Evolutionary conservation across 352 stramenopile species (phyloP), one percentile per base, ranked within the genome.

Genomic region (Pythium graminicola): DNA sequence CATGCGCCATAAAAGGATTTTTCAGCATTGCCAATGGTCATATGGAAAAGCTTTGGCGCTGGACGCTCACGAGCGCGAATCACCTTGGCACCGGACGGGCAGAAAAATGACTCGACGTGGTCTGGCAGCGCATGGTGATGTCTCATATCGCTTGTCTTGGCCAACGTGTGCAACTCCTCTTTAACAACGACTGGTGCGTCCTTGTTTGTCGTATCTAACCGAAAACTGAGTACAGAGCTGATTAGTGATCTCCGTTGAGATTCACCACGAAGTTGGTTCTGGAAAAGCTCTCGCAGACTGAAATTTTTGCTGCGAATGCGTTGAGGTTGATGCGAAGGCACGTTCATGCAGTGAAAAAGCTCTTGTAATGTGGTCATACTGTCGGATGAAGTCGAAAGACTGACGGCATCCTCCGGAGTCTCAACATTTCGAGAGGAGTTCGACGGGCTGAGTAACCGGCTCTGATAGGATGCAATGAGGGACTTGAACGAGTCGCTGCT

Each of bases 321-420:
- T 50, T 89, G 79, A 0, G 81, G 80, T 50, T 89, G 78, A 53
- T 92, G 81, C 0, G 82, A 93, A 3, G 78, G 61, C 14, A 93
- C 80, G 62, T 85, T 93, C 82, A 93, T 93, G 39, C 79, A 90
- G 50, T 93, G 82, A 38, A 90, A 88, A n/a, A 93, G 57, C 48
- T 93, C 82, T 60, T 90, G 78, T 22, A 93, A 56, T 14, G 78
- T 90, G 13, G 82, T 93, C 72, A 89, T 85, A 46, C 78, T 91
- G 47, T 89, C 74, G 0, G 81, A 90, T 36, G 73, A 77, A 9
- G 58, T 60, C 9, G 65, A 62, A 6, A 62, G 48, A 26, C 54
- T 60, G 24, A 58, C 32, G 2, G 54, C 46, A 9, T 69, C 64
- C 49, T 74, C 57, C 3, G 59, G 43, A 7, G 62, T 63, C 23